Evolutionary conservation across 176 grass and related monocot genomes (phyloP).

Genomic region (Miscanthus lutarioriparius): DNA sequence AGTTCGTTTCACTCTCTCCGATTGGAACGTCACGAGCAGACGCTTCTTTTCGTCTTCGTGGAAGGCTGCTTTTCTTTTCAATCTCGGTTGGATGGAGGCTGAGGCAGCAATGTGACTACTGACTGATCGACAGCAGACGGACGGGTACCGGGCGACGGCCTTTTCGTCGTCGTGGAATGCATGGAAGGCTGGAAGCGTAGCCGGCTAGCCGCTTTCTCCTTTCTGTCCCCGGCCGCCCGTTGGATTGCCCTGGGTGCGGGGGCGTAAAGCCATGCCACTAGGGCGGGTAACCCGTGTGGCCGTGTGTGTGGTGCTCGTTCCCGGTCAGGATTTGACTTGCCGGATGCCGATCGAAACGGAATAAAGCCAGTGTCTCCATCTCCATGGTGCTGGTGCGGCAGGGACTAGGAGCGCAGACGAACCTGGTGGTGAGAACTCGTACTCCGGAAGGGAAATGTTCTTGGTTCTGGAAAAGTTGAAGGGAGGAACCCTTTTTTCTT

Average conservation of each 20-base stretch:
- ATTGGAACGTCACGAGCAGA: neutral
- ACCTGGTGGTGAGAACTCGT: neutral
- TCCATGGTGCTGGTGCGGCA: neutral
- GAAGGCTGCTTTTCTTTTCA: neutral
- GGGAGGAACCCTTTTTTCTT: neutral
- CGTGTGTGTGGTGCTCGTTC: constrained; percentile 16
- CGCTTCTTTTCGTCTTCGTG: neutral
- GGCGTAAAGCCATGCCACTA: constrained; percentile 11
- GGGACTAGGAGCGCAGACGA: neutral
- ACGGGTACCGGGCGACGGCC: neutral
- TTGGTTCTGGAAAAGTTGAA: neutral
- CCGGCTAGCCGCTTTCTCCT: neutral
- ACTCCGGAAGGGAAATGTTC: neutral
- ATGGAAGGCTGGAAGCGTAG: constrained; percentile 22
- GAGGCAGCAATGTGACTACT: neutral
- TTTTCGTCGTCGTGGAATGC: neutral
- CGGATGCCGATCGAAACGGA: neutral
- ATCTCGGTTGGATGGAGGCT: neutral
- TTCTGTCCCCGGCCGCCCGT: constrained; percentile 28
- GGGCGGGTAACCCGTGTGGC: no score
- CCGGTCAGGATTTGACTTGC: neutral
- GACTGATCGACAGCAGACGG: neutral
- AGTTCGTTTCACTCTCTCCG: neutral
- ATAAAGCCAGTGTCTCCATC: neutral
- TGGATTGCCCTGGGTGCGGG: neutral